Evolutionary conservation across 2,329 filamentous ascomycete species (phyloP), one percentile per base, ranked within the genome.

Genomic region (Nannizziopsis barbatae): DNA sequence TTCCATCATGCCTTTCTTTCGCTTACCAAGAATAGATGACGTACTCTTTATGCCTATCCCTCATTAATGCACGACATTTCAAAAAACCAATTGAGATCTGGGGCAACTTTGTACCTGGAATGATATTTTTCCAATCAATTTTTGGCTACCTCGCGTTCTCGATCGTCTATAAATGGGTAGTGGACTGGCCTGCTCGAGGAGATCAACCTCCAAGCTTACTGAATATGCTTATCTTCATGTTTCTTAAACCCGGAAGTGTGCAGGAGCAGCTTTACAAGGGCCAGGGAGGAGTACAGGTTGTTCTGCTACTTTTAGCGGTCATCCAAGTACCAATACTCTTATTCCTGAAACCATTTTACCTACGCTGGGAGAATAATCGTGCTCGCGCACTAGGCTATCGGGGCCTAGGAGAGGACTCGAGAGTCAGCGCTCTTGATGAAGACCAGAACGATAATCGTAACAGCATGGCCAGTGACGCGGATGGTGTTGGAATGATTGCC

Each of bases 171-270:
- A 98, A 98, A 71, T 98, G 93, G 92, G 83, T 78, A 8, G 76
- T 95, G 33, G 83, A 98, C 66, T 98, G 92, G 92, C 70, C 71
- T 42, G 79, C 74, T 9, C 75, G 75, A 37, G 80, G 74, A 36
- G 64, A 75, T 57, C 75, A 79, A 53, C 86, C 93, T 1, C 92
- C 93, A 2, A 87, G 88, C 60, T 75, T 98, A 52, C 72, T 98
- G 53, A 98, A 98, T 76, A 96, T 96, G 90, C 75, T 98, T 61
- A 98, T 98, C 62, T 95, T 95, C 77, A 98, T 98, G 93, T 98
- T 98, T 74, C 71, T 98, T 57, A 80, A 83, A 55, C 92, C 92
- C 2, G 88, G 88, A 45, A 84, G 68, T 0, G 70, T 84, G 20
- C 62, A 66, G 22, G 78, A 86, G 52, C 75, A 75, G 44, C 75